Conservation (phyloP, 805 yeast genomes). For the Candida sonorensis region DNA sequence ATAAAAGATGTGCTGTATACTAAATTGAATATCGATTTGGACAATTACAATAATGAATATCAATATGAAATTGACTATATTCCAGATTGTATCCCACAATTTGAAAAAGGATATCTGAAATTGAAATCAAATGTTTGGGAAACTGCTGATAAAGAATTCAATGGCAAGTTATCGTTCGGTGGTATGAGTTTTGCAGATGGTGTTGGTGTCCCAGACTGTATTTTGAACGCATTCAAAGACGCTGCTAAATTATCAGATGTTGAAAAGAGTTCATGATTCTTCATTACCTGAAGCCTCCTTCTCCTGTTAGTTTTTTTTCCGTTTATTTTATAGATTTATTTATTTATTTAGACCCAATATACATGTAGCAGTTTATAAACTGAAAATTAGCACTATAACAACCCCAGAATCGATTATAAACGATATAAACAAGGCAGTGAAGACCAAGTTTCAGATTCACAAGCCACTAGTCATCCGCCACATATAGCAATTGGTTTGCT, state of each 20-base stretch:
- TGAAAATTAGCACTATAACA: not conserved
- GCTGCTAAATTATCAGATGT: constrained; percentile 33
- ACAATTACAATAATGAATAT: constrained; percentile 7
- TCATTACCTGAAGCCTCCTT: too few species aligned
- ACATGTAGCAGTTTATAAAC: too few species aligned
- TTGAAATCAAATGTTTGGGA: constrained; percentile 30
- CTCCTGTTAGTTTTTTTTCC: too few species aligned
- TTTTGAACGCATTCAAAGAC: constrained; percentile 51
- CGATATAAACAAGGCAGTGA: too few species aligned
- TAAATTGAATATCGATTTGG: constrained; percentile 15
- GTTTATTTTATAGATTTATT: constrained; percentile 1
- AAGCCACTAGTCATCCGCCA: too few species aligned
- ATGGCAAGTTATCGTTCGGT: constrained; percentile 47
- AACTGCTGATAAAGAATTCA: constrained; percentile 28
- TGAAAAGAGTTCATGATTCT: too few species aligned
- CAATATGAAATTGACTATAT: constrained; percentile 35
- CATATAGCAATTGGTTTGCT: too few species aligned
- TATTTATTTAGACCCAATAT: not conserved
- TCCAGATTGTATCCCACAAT: constrained; percentile 71
- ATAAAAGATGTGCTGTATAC: constrained; percentile 16
- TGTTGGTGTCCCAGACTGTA: constrained; percentile 87
- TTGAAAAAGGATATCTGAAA: constrained; percentile 58
- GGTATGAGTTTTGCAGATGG: constrained; percentile 80
- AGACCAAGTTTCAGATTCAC: too few species aligned
- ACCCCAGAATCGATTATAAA: not conserved